A percentile compares a stretch with the other conserved stretches of the same genome.
Evolutionary conservation across 495 filamentous ascomycete genomes (phyloP).

Genomic region (Chaetomium fimeti): DNA sequence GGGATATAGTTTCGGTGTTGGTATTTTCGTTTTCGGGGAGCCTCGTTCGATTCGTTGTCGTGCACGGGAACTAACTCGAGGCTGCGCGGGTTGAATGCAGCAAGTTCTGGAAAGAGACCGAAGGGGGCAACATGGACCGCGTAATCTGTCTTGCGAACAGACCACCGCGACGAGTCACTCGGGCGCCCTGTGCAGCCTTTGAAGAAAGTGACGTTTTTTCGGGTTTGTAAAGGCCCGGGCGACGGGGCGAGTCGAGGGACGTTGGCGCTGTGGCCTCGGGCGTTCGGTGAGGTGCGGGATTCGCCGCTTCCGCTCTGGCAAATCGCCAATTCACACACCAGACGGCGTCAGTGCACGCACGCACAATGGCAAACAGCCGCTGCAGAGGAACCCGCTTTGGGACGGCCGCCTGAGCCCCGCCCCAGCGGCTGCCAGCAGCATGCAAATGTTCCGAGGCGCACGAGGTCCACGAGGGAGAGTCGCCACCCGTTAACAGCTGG

Average conservation of each 20-base stretch:
- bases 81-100: not conserved
- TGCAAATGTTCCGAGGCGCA: not conserved
- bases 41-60: not conserved
- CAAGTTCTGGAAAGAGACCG: no score
- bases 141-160: not conserved
- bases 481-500: not conserved
- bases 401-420: not conserved
- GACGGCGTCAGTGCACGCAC: no score
- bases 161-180: not conserved
- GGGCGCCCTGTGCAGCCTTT: not conserved
- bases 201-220: not conserved
- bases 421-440: not conserved
- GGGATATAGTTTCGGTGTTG: not conserved
- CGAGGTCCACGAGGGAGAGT: not conserved
- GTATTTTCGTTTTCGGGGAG: not conserved
- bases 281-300: constrained; percentile 1
- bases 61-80: no score
- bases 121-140: no score
- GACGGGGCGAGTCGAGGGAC: constrained; percentile 1
- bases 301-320: constrained; percentile 3
- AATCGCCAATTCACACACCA: not conserved
- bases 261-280: constrained; percentile 1
- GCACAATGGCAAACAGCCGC: no score
- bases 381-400: not conserved
- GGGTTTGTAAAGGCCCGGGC: not conserved